Evolutionary conservation across 441 rosid genomes (phyloP).

Genomic region (Omphalea diandra): DNA sequence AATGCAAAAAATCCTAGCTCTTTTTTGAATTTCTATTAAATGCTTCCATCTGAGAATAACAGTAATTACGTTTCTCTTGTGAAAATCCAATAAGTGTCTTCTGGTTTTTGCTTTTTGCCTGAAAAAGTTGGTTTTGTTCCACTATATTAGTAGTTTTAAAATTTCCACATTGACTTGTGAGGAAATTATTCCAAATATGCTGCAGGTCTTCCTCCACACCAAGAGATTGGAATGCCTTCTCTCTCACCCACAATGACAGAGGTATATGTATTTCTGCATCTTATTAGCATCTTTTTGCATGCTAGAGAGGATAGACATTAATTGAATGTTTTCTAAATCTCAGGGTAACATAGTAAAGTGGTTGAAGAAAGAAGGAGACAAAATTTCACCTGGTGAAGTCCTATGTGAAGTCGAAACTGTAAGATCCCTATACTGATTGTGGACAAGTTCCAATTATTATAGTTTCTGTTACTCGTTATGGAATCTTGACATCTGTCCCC

Average conservation of each 20-base stretch:
- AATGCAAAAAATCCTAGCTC: not conserved
- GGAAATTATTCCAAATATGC: constrained; percentile 23
- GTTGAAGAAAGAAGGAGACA: constrained; percentile 98
- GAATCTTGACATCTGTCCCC: constrained; percentile 15
- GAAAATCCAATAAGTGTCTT: not conserved
- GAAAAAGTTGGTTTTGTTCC: not conserved
- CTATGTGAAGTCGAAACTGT: constrained; percentile 99
- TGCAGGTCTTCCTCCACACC: constrained; percentile 93
- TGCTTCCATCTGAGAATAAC: not conserved
- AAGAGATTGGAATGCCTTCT: constrained; percentile 99
- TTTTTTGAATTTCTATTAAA: not conserved
- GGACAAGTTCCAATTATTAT: constrained; percentile 16
- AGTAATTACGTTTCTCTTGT: not conserved
- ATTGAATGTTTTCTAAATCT: constrained; percentile 25
- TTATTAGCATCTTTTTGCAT: constrained; percentile 15
- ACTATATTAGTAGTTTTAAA: not conserved
- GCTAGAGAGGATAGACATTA: constrained; percentile 22
- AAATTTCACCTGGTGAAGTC: constrained; percentile 89
- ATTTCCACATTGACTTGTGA: constrained; percentile 18
- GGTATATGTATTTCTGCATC: constrained; percentile 45
- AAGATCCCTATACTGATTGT: constrained; percentile 27
- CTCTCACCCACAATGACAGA: constrained; percentile 98
- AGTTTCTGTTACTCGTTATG: not conserved
- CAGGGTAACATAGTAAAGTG: constrained; percentile 97
- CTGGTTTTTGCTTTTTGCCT: not conserved